A percentile compares a stretch with the other conserved stretches of the same genome.
phyloP scores from a whole-genome alignment of 768 basidiomycete genomes.

The Tricholoma terreum region DNA sequence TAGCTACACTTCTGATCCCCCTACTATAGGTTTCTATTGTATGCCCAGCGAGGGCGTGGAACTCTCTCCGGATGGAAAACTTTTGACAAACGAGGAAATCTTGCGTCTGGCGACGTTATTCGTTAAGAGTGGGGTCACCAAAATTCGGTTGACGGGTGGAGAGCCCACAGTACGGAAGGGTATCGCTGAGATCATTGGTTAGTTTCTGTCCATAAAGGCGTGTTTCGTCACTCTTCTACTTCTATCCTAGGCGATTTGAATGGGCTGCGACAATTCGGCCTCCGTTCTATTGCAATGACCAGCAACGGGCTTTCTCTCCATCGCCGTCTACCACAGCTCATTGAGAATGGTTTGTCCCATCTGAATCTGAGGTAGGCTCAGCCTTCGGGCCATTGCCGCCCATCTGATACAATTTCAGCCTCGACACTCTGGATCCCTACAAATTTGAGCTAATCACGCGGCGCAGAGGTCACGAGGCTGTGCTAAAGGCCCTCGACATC shows the following conservation, averaged over 20 bases:
- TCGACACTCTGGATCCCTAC: constrained; percentile 83
- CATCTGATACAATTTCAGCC: constrained; percentile 33
- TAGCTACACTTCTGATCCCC: constrained; percentile 4
- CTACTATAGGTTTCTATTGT: constrained; percentile 79
- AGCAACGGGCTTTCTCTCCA: constrained; percentile 78
- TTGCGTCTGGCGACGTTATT: constrained; percentile 72
- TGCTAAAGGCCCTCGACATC: constrained; percentile 60
- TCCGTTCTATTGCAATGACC: constrained; percentile 81
- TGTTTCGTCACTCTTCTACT: not conserved
- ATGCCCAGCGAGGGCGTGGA: constrained; percentile 84
- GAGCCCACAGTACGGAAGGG: constrained; percentile 85
- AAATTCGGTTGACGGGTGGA: constrained; percentile 86
- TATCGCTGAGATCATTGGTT: constrained; percentile 66
- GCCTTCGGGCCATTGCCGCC: not conserved
- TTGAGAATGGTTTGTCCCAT: constrained; percentile 74
- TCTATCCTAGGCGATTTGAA: constrained; percentile 53
- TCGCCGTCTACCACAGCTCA: constrained; percentile 64
- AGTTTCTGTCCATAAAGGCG: constrained; percentile 13
- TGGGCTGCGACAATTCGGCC: constrained; percentile 54
- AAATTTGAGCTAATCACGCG: constrained; percentile 89
- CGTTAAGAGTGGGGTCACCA: constrained; percentile 77
- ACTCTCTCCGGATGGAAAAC: constrained; percentile 63
- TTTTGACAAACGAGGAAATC: constrained; percentile 76
- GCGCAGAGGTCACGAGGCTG: constrained; percentile 71
- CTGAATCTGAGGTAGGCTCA: constrained; percentile 57